phyloP scores from a whole-genome alignment of 768 basidiomycete species.

The Agaricus sinodeliciosus region DNA sequence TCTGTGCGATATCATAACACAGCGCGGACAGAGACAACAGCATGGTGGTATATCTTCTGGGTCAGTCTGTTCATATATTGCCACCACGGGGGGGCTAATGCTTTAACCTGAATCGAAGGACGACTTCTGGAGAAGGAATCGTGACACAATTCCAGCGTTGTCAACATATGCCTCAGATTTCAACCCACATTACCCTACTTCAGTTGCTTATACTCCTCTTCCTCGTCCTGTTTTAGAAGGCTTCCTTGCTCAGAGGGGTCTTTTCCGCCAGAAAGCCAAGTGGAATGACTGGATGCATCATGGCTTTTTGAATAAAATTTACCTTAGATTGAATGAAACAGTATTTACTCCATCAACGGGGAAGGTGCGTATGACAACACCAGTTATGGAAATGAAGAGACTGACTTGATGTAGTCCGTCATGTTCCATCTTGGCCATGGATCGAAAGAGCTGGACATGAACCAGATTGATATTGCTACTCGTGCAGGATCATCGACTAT shows the following conservation, averaged over 20 bases:
- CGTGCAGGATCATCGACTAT: conserved; percentile 45
- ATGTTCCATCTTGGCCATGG: conserved; percentile 56
- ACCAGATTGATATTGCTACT: conserved; percentile 51
- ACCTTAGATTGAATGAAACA: conserved; percentile 63
- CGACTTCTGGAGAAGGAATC: conserved; percentile 69
- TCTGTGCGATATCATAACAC: conserved; percentile 50
- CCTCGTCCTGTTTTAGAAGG: conserved; percentile 56
- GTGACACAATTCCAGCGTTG: conserved; percentile 47
- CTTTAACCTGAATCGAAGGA: conserved; percentile 36
- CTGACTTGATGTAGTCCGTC: conserved; percentile 38
- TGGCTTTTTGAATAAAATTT: conserved; percentile 68
- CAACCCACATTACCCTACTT: conserved; percentile 63
- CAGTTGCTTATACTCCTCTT: conserved; percentile 68
- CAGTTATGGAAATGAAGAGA: neutral
- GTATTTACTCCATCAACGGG: conserved; percentile 30
- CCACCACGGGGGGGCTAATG: neutral
- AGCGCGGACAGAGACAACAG: conserved; percentile 37
- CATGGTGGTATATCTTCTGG: conserved; percentile 83
- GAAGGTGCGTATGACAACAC: neutral
- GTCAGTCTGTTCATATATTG: conserved; percentile 28
- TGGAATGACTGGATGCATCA: conserved; percentile 48
- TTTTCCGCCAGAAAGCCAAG: conserved; percentile 39
- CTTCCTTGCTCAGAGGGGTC: conserved; percentile 57
- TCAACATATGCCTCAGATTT: conserved; percentile 49
- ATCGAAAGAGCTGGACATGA: conserved; percentile 50